Conservation (phyloP, 257 asterid species). For the Salvia rosmarinus region DNA sequence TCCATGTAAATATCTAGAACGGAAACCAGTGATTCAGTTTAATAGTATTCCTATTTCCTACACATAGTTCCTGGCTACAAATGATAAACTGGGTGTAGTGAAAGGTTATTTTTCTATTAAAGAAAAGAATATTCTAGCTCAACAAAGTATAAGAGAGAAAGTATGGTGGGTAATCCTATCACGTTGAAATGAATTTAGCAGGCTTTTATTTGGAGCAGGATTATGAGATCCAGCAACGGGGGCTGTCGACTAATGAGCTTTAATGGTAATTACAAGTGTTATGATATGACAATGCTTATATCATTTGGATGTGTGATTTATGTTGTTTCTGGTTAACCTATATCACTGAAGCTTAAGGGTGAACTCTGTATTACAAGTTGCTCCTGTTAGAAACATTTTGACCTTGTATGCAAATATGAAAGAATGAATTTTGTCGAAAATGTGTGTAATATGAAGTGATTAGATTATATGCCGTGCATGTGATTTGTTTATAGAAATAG, state of each 20-base stretch:
- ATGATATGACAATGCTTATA: no score
- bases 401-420: not conserved
- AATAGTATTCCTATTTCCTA: not conserved
- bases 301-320: not conserved
- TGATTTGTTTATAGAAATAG: not conserved
- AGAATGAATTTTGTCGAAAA: no score
- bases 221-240: no score
- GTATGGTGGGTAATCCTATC: not conserved
- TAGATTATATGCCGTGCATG: no score
- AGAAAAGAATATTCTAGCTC: not conserved
- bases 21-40: not conserved
- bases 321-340: not conserved
- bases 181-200: not conserved
- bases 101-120: not conserved
- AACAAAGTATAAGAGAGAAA: not conserved
- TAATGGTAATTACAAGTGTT: not conserved
- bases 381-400: not conserved
- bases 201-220: not conserved
- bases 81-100: not conserved
- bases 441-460: no score
- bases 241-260: no score
- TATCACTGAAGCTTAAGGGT: not conserved
- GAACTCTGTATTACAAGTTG: not conserved
- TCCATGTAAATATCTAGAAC: not conserved
- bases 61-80: not conserved